Base-by-base conservation (phyloP, 306 rosid genomes). In the Dryas octopetala region DNA sequence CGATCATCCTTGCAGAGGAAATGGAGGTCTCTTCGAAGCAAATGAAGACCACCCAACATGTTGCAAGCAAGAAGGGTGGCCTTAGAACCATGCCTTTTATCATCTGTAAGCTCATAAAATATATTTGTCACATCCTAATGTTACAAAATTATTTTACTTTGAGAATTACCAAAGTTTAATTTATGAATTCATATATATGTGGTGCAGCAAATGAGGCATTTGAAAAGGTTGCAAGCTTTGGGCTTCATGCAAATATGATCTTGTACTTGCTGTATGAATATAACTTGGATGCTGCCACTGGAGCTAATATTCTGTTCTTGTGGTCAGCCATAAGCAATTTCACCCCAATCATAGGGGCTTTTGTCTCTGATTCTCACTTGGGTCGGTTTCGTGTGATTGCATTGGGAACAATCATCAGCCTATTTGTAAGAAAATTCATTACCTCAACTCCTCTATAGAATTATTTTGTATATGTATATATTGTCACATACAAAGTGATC, bases 51-150 rank as follows among this genome's bases (percentile, higher is more conserved):
- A 45, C 69, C 51, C 71, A 80, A 76, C 57, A 78, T 23, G 73
- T 70, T 71, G 44, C 38, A 70, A 66, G 69, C 74, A 84, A 68
- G 69, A 91, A 78, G 83, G 98, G 98, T 70, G 98, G 97, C 75
- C 73, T 73, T 16, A 80, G 81, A 86, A 88, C 96, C 83, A 83
- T 93, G 87, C 94, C 96, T 46, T 91, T 91, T 73, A 89, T 93
- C 81, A 87, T 93, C 64, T 89, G 98, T 88, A 71, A 54, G 63
- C 4, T 32, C 38, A 32, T 32, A 32, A 32, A 32, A 32, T 32
- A 32, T 32, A 32, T 32, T 2, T 23, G 15, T n/a, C 15, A 7
- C 2, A 26, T 59, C 43, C n/a, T 15, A 4, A 19, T 40, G 23
- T 59, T 59, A 4, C 9, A 2, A 32, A 9, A 23, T 59, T 23